phyloP scores from a whole-genome alignment of 257 asterid genomes.

The Penstemon newberryi region DNA sequence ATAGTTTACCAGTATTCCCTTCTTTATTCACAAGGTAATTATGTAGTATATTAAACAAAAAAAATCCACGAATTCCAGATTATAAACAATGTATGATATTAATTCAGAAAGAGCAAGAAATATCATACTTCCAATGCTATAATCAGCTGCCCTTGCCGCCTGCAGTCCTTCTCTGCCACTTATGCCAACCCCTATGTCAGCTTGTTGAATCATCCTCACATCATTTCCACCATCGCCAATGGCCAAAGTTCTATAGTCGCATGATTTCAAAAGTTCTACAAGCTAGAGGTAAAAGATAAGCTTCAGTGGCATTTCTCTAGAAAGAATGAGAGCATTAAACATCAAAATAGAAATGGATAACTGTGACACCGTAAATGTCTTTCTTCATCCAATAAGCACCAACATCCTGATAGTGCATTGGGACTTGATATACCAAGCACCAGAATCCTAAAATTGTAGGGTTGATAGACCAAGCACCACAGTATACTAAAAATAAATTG shows the following conservation, averaged over 20 bases:
- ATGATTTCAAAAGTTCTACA: conserved; percentile 86
- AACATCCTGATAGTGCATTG: not conserved
- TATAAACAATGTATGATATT: conserved; percentile 16
- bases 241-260: conserved; percentile 97
- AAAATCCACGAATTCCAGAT: conserved; percentile 10
- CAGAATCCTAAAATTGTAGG: not conserved
- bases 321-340: conserved; percentile 3
- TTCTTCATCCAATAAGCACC: not conserved
- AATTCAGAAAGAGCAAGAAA: conserved; percentile 21
- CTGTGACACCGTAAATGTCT: not conserved
- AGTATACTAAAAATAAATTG: not conserved
- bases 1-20: not conserved
- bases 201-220: conserved; percentile 99
- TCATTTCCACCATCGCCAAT: conserved; percentile 99
- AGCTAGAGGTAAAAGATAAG: conserved; percentile 46
- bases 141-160: conserved; percentile 99
- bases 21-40: conserved; percentile 1
- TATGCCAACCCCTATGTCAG: conserved; percentile 99
- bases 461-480: not conserved
- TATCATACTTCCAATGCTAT: conserved; percentile 95
- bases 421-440: too few species aligned
- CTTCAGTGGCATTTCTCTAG: conserved; percentile 23
- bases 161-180: conserved; percentile 99
- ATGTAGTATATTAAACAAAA: conserved; percentile 10
- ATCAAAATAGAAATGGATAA: not conserved